A percentile compares a stretch with the other conserved stretches of the same genome.
phyloP scores from a whole-genome alignment of 495 filamentous ascomycete species.

The Penicillium waksmanii region DNA sequence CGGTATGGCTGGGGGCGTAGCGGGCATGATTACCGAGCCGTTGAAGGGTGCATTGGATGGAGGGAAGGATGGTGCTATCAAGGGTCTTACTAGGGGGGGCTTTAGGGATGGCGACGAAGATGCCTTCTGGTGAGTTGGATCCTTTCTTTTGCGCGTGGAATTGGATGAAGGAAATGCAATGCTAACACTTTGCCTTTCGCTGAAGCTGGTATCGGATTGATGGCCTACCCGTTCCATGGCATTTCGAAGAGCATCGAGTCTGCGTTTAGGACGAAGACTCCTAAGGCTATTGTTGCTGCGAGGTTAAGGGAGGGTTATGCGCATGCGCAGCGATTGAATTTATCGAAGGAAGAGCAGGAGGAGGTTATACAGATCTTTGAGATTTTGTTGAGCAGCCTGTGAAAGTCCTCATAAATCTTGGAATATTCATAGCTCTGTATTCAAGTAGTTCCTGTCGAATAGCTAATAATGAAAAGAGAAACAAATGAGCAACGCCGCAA shows the following conservation, averaged over 20 bases:
- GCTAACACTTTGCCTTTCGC: background rate
- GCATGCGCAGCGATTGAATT: constrained; percentile 17
- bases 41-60: constrained; percentile 60
- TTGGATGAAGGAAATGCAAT: background rate
- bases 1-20: constrained; percentile 74
- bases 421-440: background rate
- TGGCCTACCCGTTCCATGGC: constrained; percentile 33
- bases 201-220: constrained; percentile 31
- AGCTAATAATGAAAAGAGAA: no score
- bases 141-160: background rate
- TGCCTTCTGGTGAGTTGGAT: constrained; percentile 26
- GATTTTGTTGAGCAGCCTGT: constrained; percentile 5
- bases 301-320: constrained; percentile 27
- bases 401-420: background rate
- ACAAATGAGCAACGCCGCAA: no score
- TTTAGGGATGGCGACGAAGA: constrained; percentile 72
- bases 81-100: constrained; percentile 76
- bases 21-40: constrained; percentile 69
- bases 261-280: constrained; percentile 30
- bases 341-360: constrained; percentile 19
- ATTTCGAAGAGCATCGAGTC: constrained; percentile 35
- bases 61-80: constrained; percentile 61
- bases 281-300: constrained; percentile 27
- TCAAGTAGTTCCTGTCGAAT: no score
- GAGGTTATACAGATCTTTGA: constrained; percentile 25